Conservation (phyloP, 176 grass and related monocot species). For the Microstegium vimineum region DNA sequence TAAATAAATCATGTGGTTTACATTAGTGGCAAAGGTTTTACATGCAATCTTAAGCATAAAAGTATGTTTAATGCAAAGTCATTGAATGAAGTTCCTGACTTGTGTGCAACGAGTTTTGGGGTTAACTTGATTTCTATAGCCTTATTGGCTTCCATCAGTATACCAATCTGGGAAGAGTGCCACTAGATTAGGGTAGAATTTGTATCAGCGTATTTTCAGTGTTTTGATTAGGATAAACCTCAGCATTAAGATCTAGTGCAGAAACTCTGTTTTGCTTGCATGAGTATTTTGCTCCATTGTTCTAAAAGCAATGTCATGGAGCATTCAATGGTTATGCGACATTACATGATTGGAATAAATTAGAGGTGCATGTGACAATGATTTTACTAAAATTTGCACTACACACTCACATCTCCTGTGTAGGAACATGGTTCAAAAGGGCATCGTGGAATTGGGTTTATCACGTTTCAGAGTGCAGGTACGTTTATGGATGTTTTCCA, state of each 20-base stretch:
- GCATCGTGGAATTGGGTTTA: conserved; percentile 95
- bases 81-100: neutral
- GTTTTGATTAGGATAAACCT: neutral
- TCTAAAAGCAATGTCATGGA: neutral
- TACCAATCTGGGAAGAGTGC: neutral
- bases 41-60: neutral
- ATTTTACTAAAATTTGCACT: conserved; percentile 16
- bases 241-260: neutral
- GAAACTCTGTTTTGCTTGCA: neutral
- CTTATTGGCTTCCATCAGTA: neutral
- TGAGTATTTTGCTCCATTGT: neutral
- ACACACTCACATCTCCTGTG: conserved; percentile 14
- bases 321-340: neutral
- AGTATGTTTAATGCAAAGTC: neutral
- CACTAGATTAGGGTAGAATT: neutral
- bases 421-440: conserved; percentile 89
- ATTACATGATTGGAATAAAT: neutral
- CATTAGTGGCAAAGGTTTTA: neutral
- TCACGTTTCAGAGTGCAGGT: conserved; percentile 87
- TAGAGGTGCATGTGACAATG: neutral
- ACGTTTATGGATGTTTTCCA: neutral
- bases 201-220: neutral
- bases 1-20: neutral
- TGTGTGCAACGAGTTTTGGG: neutral
- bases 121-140: neutral